A percentile compares a stretch with the other conserved stretches of the same genome.
Evolutionary conservation across 1,139 yeast species (phyloP).

Genomic region (Geotrichum carabidarum): DNA sequence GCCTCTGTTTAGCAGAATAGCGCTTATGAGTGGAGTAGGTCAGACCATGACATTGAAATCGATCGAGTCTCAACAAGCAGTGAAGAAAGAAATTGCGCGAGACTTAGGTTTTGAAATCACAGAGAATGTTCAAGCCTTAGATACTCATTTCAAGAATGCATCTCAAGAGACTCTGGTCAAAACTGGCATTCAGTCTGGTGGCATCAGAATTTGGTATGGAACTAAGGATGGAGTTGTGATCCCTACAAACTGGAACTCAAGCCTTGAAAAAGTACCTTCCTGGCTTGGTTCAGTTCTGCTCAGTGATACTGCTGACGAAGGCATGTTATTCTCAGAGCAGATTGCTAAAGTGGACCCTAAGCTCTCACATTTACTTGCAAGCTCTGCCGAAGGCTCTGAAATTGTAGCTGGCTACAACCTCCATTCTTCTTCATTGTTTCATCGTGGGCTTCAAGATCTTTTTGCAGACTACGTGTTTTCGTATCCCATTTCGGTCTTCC

Average conservation of each 20-base stretch:
- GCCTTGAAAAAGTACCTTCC: constrained; percentile 7
- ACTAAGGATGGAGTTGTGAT: constrained; percentile 11
- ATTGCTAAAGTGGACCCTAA: neutral
- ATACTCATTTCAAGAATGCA: constrained; percentile 15
- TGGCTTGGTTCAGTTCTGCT: constrained; percentile 20
- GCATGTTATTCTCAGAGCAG: constrained; percentile 9
- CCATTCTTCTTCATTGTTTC: neutral
- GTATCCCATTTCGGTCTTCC: constrained; percentile 13
- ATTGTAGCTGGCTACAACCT: constrained; percentile 2
- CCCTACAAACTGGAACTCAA: neutral
- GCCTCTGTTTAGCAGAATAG: constrained; percentile 20
- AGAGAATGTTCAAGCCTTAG: neutral
- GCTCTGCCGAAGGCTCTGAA: neutral
- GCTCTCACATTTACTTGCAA: neutral
- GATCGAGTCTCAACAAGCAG: constrained; percentile 2
- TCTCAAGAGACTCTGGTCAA: constrained; percentile 19
- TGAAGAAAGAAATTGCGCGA: constrained; percentile 5
- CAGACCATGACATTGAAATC: constrained; percentile 15
- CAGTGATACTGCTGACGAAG: constrained; percentile 22
- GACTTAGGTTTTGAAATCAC: constrained; percentile 3
- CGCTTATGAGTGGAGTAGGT: constrained; percentile 22
- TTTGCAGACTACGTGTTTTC: constrained; percentile 17
- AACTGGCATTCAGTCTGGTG: constrained; percentile 6
- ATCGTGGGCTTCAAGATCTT: constrained; percentile 5
- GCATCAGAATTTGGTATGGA: constrained; percentile 15